Conservation (phyloP, 2,329 filamentous ascomycete genomes). For the Myriosclerotinia curreyana region DNA sequence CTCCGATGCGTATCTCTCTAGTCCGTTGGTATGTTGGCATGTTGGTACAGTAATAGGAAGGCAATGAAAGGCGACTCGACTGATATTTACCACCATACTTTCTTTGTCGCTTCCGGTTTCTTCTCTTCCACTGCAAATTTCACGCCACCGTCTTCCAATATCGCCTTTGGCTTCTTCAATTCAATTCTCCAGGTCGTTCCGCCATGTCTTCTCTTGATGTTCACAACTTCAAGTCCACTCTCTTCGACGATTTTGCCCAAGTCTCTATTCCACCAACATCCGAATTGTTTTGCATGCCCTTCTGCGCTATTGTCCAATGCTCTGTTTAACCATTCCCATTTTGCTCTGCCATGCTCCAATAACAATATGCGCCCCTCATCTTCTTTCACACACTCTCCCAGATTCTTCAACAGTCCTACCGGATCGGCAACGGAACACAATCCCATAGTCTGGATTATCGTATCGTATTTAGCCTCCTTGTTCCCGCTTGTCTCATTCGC, state of each 20-base stretch:
- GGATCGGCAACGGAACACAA: slow-evolving; percentile 61
- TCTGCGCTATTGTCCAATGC: slow-evolving; percentile 54
- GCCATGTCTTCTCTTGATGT: slow-evolving; percentile 51
- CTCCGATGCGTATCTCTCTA: background rate
- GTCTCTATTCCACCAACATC: slow-evolving; percentile 68
- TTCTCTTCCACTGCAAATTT: slow-evolving; percentile 1
- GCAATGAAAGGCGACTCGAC: slow-evolving; percentile 7
- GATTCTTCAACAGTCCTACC: slow-evolving; percentile 50
- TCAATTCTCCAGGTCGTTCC: slow-evolving; percentile 60
- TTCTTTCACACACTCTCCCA: slow-evolving; percentile 52
- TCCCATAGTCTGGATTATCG: slow-evolving; percentile 62
- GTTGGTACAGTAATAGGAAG: slow-evolving; percentile 4
- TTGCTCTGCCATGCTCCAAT: slow-evolving; percentile 60
- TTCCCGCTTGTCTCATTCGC: slow-evolving; percentile 32
- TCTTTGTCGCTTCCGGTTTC: background rate
- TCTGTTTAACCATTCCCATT: slow-evolving; percentile 53
- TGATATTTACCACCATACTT: background rate
- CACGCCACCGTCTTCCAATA: background rate
- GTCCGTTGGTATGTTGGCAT: slow-evolving; percentile 2
- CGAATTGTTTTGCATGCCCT: slow-evolving; percentile 57
- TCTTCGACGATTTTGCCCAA: slow-evolving; percentile 53
- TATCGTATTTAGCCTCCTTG: slow-evolving; percentile 50
- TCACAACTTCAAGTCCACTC: slow-evolving; percentile 57
- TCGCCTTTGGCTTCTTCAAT: slow-evolving; percentile 41
- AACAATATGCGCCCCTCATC: slow-evolving; percentile 58